Conservation (phyloP, 345 rosid genomes). For the Turnera subulata region DNA sequence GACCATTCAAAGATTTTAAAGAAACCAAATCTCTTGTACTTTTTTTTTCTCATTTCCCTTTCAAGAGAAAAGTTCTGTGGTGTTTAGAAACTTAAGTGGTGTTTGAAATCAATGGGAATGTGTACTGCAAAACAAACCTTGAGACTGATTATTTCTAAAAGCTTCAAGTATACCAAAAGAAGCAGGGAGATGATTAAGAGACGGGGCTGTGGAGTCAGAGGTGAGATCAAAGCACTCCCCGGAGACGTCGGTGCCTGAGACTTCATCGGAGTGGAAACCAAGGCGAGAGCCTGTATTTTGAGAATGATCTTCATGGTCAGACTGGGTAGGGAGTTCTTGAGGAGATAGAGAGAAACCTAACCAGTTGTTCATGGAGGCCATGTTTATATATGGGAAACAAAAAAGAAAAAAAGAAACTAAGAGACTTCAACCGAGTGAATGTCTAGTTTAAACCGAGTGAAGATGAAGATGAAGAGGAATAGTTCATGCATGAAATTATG, state of each 20-base stretch:
- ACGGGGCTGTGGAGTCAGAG: slow-evolving; percentile 34
- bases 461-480: background rate
- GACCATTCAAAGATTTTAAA: background rate
- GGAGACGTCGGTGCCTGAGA: slow-evolving; percentile 23
- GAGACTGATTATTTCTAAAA: slow-evolving; percentile 56
- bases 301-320: slow-evolving; percentile 15
- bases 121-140: slow-evolving; percentile 38
- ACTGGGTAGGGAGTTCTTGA: slow-evolving; percentile 16
- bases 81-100: too few species aligned
- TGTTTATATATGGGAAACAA: background rate
- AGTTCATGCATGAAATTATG: slow-evolving; percentile 26
- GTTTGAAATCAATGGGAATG: background rate
- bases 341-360: slow-evolving; percentile 26
- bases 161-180: slow-evolving; percentile 61
- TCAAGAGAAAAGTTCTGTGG: too few species aligned
- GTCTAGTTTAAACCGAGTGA: background rate
- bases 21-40: background rate
- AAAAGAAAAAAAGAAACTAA: background rate
- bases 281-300: slow-evolving; percentile 22
- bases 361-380: slow-evolving; percentile 30
- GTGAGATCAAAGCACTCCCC: slow-evolving; percentile 53
- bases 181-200: slow-evolving; percentile 40
- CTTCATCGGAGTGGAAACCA: slow-evolving; percentile 18
- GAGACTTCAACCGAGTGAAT: background rate
- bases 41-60: too few species aligned